Base-by-base conservation (phyloP, 176 grass and related monocot species). In the Eragrostis curvula region DNA sequence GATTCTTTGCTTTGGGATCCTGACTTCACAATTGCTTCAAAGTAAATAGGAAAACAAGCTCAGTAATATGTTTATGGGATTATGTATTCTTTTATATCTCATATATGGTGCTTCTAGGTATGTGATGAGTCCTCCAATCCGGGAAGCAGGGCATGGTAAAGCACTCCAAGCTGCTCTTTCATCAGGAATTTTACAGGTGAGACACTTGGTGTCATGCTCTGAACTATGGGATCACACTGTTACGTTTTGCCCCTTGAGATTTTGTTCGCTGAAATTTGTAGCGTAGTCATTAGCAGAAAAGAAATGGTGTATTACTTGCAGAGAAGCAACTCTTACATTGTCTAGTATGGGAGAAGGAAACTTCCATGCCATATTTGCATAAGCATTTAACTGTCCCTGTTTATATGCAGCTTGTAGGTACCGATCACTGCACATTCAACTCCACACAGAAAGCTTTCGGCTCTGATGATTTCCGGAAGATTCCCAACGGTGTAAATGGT, bases 1-100 rank as follows among this genome's bases (percentile, higher is more conserved):
- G 96, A 98, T 95, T 95, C 90, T 83, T 96, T 91, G 89, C 93
- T 98, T 87, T 98, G 92, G 92, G 71, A 98, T 86, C 82, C 87
- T 66, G 89, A 98, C 85, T 98, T 93, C 44, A 84, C 88, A 28
- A 93, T 81, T 69, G 90, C 96, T 85, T 90, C 93, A 71, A 93
- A 91, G 96, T 82, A 95, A 88, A 86, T 41, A 65, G 12, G 51
- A 78, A 28, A 57, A 68, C 67, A 41, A 32, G 27, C 12, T 51
- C 61, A 23, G 28, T 63, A 9, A 9, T 72, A 24, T 83, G 29
- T 40, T 83, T 86, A 59, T 78, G 9, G 39, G 41, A 21, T 14
- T 88, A 62, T 81, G 13, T 12, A 68, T 89, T 18, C 8, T 46
- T 68, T 83, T 27, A 66, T 91, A 25, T 89, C 60, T 83, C 74